Evolutionary conservation across 2,329 filamentous ascomycete genomes (phyloP), one percentile per base, ranked within the genome.

Genomic region (Fusarium armeniacum): DNA sequence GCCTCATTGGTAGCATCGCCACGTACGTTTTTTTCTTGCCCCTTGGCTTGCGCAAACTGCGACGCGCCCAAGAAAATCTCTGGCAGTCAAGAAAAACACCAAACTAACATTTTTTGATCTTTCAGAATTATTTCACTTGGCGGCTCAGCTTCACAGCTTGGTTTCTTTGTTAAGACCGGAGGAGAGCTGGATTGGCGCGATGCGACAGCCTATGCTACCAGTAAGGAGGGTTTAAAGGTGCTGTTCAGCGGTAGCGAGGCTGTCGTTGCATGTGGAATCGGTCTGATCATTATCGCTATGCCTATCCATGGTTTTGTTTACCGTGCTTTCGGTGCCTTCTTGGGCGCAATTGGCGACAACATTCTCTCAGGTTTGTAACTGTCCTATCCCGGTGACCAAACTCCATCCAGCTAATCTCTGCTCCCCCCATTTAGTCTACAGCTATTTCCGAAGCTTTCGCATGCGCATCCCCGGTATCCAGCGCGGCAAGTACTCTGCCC

Each of bases 101-200:
- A 52, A 44, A 40, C 62, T 72, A 38, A 71, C 63, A 32, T 46
- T 45, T 8, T 32, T 7, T 15, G 20, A 49, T 38, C 18, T 24
- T 10, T 28, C 57, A 78, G 77, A 26, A 28, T 77, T 16, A 51
- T 78, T 9, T 72, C 73, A 1, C 52, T 77, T 18, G 65, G 67
- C 45, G 77, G 75, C 22, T 76, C 76, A 22, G 65, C 77, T 4
- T 77, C 76, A 8, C 76, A 79, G 50, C 64, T 78, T 13, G 76
- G 76, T 28, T 79, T 79, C 49, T 79, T 66, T 52, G 64, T 69
- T 49, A 72, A 78, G 50, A 78, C 77, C 0, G 77, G 77, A 16
- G 77, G 76, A 30, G 76, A 78, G 56, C 64, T 79, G 12, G 73
- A 78, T 50, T 79, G 77, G 77, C 70, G 68, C 32, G 77, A 79